Evolutionary conservation across 2,329 filamentous ascomycete genomes (phyloP), one percentile per base, ranked within the genome.

Genomic region (Penicillium hesseltinei): DNA sequence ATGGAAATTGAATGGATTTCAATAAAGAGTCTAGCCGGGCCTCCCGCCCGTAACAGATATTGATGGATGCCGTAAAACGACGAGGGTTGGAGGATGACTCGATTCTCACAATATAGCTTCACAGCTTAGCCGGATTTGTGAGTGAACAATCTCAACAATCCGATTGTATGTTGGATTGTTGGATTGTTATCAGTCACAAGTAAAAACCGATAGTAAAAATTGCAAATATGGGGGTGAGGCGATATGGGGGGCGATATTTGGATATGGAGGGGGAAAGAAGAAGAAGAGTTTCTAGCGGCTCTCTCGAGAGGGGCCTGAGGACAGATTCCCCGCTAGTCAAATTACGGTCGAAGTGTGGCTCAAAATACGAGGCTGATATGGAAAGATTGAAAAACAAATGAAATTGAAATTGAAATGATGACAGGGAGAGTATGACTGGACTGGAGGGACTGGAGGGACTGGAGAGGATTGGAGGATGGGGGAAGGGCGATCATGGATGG

Each of bases 21-120:
- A 46, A 53, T 35, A 45, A 21, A 48, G 47, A 58, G 51, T 51
- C 55, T 44, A 62, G 62, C 58, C 67, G 71, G 72, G 72, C 72
- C 66, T 71, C 64, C 65, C 66, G 71, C 71, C 73, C 71, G 68
- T 68, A 68, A 58, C 59, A 59, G 54, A 63, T 64, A 60, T 59
- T 57, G 62, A 62, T 56, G 35, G 45, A 57, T 57, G 43, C 21
- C 39, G 43, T 52, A n/a, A 19, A 47, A 53, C 55, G 52, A 54
- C 43, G 35, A 47, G 51, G 29, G n/a, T 50, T 40, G 54, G 27
- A 51, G 38, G 13, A 36, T 27, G 29, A 33, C 38, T 38, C 42
- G 38, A 46, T 47, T 25, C 17, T 53, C 51, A 19, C 33, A 53
- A 31, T 47, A 17, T 23, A 31, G 38, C 21, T 33, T 52, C 50